Percentiles rank a stretch among this genome's conserved stretches.
phyloP scores from a whole-genome alignment of 768 basidiomycete genomes.

The Auriscalpium orientale region DNA sequence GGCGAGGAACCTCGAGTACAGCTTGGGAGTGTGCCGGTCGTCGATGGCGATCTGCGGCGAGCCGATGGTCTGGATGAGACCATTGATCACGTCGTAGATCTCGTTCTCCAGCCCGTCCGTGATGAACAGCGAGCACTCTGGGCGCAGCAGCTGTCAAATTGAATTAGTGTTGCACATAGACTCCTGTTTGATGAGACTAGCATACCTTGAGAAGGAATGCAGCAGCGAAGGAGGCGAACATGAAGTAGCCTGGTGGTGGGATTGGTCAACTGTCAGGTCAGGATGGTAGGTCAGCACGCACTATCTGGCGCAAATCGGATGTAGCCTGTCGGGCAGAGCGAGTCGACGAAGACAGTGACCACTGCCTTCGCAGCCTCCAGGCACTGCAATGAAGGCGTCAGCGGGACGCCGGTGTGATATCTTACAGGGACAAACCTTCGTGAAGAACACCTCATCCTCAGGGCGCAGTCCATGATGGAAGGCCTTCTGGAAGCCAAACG shows the following conservation, averaged over 20 bases:
- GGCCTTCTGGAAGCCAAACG: slow-evolving; percentile 35
- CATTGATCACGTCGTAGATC: slow-evolving; percentile 56
- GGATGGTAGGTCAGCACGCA: neutral
- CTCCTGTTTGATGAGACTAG: neutral
- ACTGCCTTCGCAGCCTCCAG: slow-evolving; percentile 11
- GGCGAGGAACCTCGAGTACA: slow-evolving; percentile 74
- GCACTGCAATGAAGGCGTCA: slow-evolving; percentile 7
- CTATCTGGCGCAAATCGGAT: slow-evolving; percentile 22
- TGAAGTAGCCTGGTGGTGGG: slow-evolving; percentile 11
- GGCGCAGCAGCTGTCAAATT: slow-evolving; percentile 64
- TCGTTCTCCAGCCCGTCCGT: slow-evolving; percentile 49
- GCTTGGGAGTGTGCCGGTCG: slow-evolving; percentile 71
- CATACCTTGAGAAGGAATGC: slow-evolving; percentile 76
- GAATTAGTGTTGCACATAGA: neutral
- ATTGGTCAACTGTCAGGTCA: neutral
- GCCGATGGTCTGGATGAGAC: slow-evolving; percentile 58
- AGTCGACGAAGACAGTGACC: slow-evolving; percentile 11
- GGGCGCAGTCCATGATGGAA: slow-evolving; percentile 20
- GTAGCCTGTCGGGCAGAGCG: slow-evolving; percentile 16
- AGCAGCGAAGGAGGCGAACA: slow-evolving; percentile 40
- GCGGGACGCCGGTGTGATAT: neutral
- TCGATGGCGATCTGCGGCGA: slow-evolving; percentile 71
- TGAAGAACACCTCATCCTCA: slow-evolving; percentile 21
- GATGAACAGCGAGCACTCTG: slow-evolving; percentile 59
- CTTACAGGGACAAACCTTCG: slow-evolving; percentile 13